These are phyloP conservation scores for Plasmodium fragile DNA, from an alignment of 169 alveolate genomes.

Conservation along the genomic window DNA sequence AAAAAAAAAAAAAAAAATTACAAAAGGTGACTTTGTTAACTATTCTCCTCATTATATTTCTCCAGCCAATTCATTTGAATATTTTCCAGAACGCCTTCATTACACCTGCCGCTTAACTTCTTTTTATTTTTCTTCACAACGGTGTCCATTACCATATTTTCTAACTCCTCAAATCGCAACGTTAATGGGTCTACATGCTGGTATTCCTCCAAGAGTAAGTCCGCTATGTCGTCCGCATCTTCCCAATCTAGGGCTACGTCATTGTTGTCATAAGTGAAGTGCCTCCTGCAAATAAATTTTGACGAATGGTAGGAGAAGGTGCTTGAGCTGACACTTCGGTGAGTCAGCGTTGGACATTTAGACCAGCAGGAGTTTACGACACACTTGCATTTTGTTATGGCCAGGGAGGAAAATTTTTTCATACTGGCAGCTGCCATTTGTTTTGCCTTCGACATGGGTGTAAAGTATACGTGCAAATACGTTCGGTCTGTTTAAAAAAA, in stretches of 20 bases:
- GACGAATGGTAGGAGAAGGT: background rate
- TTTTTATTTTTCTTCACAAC: conserved; percentile 73
- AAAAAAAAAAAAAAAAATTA: background rate
- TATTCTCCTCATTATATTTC: conserved; percentile 51
- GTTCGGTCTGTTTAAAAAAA: background rate
- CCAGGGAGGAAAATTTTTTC: conserved; percentile 14
- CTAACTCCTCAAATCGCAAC: conserved; percentile 80
- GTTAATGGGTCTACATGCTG: conserved; percentile 77
- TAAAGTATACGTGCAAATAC: background rate
- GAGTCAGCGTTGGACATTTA: background rate
- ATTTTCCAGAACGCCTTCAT: conserved; percentile 79
- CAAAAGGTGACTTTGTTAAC: background rate
- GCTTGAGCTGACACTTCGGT: background rate
- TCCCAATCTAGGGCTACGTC: conserved; percentile 57
- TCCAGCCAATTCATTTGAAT: conserved; percentile 83
- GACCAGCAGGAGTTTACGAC: background rate
- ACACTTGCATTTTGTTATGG: conserved; percentile 6
- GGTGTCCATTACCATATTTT: conserved; percentile 77
- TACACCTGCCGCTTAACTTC: conserved; percentile 72
- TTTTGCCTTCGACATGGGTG: background rate
- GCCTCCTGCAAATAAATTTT: conserved; percentile 14
- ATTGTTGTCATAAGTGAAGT: conserved; percentile 23
- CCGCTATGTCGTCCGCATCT: conserved; percentile 51
- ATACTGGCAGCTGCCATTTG: conserved; percentile 16
- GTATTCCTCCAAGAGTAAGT: conserved; percentile 64